These are phyloP conservation scores for Cornus controversa DNA, from an alignment of 148 eudicot genomes.

Conservation along the genomic window DNA sequence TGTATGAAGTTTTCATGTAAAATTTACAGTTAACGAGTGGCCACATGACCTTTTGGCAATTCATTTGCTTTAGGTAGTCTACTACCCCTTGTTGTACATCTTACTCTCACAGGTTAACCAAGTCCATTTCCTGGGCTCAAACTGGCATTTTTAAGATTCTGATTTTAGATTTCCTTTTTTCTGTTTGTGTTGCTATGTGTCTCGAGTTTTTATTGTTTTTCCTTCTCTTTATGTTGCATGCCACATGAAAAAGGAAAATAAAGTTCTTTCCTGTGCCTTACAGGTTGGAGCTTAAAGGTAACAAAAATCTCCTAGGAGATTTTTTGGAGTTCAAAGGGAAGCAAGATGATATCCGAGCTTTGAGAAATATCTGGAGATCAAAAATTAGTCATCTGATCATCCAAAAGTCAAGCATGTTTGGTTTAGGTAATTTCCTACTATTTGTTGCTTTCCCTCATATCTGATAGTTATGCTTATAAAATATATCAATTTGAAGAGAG, in stretches of 20 bases:
- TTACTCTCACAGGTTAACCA: too few species aligned
- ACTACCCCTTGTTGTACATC: too few species aligned
- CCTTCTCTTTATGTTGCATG: not conserved
- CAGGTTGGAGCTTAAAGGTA: constrained; percentile 85
- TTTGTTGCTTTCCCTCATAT: not conserved
- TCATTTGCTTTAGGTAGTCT: too few species aligned
- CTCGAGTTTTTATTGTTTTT: not conserved
- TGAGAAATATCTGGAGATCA: constrained; percentile 72
- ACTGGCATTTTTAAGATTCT: not conserved
- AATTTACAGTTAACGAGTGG: too few species aligned
- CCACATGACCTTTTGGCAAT: too few species aligned
- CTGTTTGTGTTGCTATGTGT: not conserved
- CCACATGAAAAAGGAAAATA: not conserved
- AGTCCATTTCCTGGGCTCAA: not conserved
- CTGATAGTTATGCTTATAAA: not conserved
- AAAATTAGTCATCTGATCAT: constrained; percentile 67
- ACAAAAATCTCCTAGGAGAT: constrained; percentile 70
- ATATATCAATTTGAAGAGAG: not conserved
- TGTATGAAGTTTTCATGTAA: too few species aligned
- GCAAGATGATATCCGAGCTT: constrained; percentile 63
- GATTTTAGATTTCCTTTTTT: not conserved
- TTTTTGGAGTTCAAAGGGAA: constrained; percentile 90
- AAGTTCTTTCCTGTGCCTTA: constrained; percentile 11
- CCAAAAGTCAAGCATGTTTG: constrained; percentile 87
- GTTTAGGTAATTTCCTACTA: constrained; percentile 57